Conservation (phyloP, 495 filamentous ascomycete species). For the Lophium mytilinum region DNA sequence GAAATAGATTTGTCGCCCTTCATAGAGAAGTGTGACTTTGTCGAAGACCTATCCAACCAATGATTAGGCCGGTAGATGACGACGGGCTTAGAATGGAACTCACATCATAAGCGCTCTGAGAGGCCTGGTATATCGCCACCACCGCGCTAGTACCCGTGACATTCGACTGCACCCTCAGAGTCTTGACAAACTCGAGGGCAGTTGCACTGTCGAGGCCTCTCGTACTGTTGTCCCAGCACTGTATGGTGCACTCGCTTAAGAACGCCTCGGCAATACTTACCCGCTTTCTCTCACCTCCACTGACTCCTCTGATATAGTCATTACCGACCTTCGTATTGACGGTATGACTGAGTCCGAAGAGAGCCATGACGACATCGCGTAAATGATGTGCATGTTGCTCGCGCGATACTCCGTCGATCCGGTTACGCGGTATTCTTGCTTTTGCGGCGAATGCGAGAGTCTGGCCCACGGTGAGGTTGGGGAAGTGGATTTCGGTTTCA, state of each 20-base stretch:
- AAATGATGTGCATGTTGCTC: conserved; percentile 23
- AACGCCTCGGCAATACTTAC: conserved; percentile 32
- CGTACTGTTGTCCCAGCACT: conserved; percentile 36
- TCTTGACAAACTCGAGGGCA: conserved; percentile 32
- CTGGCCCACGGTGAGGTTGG: conserved; percentile 28
- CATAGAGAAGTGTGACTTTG: conserved; percentile 31
- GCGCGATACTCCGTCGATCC: conserved; percentile 12
- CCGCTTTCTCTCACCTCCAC: conserved; percentile 32
- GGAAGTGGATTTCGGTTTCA: conserved; percentile 34
- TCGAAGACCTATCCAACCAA: conserved; percentile 22
- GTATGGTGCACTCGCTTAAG: conserved; percentile 24
- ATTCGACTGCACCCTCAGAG: conserved; percentile 27
- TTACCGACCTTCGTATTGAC: conserved; percentile 32
- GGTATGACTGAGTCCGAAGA: conserved; percentile 31
- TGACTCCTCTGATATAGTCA: conserved; percentile 30
- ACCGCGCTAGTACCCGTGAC: conserved; percentile 19
- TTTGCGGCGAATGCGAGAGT: conserved; percentile 32
- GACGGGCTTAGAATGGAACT: conserved; percentile 3
- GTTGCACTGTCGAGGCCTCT: conserved; percentile 33
- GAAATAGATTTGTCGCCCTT: conserved; percentile 33
- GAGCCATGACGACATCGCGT: conserved; percentile 31
- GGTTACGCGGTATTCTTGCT: conserved; percentile 24
- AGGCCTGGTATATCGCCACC: conserved; percentile 32
- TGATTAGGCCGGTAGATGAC: neutral
- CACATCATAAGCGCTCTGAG: conserved; percentile 25